Percentiles rank a stretch among this genome's conserved stretches.
phyloP scores from a whole-genome alignment of 306 rosid genomes.

The Dryas octopetala region DNA sequence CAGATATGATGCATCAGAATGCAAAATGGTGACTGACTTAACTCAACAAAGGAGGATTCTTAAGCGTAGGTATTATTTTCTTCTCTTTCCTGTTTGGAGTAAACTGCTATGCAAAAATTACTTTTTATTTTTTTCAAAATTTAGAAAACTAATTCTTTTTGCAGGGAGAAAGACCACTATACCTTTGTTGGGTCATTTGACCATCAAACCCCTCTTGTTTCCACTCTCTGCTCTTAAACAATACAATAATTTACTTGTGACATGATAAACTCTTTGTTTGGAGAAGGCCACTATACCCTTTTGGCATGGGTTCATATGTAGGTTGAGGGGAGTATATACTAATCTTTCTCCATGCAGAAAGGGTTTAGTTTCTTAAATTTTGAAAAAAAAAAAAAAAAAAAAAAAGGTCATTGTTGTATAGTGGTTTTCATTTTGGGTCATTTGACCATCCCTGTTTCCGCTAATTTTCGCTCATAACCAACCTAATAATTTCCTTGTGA shows the following conservation, averaged over 20 bases:
- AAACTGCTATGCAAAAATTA: background rate
- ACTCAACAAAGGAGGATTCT: slow-evolving; percentile 85
- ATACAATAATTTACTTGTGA: no score
- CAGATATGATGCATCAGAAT: slow-evolving; percentile 51
- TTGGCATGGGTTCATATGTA: no score
- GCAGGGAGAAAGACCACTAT: no score
- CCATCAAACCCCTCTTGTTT: no score
- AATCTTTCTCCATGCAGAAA: background rate
- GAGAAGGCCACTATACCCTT: no score
- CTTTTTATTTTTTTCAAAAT: background rate
- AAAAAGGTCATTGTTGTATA: background rate
- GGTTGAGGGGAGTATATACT: no score
- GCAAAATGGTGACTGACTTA: slow-evolving; percentile 57
- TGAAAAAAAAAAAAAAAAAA: background rate
- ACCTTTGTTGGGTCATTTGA: no score
- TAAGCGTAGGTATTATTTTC: slow-evolving; percentile 68
- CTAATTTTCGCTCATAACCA: background rate
- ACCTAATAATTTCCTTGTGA: background rate
- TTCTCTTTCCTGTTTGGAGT: background rate
- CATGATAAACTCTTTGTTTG: no score
- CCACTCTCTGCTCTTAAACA: no score
- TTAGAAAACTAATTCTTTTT: no score
- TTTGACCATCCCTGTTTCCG: background rate
- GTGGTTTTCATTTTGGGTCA: background rate
- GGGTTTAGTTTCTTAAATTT: background rate